Evolutionary conservation across 495 filamentous ascomycete species (phyloP).

Genomic region (Stereocaulon alpinum): DNA sequence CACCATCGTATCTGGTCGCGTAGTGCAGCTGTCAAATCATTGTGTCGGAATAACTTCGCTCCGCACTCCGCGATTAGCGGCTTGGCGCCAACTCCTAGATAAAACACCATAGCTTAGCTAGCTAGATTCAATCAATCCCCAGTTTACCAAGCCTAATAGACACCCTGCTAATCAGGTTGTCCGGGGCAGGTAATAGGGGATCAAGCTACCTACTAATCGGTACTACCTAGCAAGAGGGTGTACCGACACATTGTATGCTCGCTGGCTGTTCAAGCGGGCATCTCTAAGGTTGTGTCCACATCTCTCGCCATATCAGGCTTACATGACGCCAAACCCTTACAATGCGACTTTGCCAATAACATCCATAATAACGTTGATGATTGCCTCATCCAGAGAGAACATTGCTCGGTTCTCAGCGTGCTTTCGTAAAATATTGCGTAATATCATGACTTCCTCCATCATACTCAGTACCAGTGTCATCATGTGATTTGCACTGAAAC

Average conservation of each 20-base stretch:
- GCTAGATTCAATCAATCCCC: too few species aligned
- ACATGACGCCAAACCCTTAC: not conserved
- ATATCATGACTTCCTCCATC: slow-evolving; percentile 24
- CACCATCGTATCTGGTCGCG: slow-evolving; percentile 23
- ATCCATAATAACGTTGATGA: not conserved
- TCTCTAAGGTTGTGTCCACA: slow-evolving; percentile 6
- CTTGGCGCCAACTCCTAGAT: too few species aligned
- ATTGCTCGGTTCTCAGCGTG: slow-evolving; percentile 20
- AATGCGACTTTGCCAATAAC: slow-evolving; percentile 27
- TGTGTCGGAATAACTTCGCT: too few species aligned
- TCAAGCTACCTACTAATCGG: too few species aligned
- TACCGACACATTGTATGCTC: too few species aligned
- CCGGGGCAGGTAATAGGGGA: too few species aligned
- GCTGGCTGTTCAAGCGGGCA: slow-evolving; percentile 20
- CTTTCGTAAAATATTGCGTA: slow-evolving; percentile 20
- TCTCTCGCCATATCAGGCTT: not conserved
- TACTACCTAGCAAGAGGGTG: too few species aligned
- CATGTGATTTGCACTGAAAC: slow-evolving; percentile 24
- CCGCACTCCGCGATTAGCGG: too few species aligned
- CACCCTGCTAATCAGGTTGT: too few species aligned
- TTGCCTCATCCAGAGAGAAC: slow-evolving; percentile 4
- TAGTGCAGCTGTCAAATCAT: slow-evolving; percentile 16
- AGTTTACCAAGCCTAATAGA: too few species aligned
- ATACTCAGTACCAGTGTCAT: slow-evolving; percentile 25
- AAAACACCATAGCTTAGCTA: too few species aligned